Evolutionary conservation across 805 yeast species (phyloP).

Genomic region (Diddensiella transvaalensis): DNA sequence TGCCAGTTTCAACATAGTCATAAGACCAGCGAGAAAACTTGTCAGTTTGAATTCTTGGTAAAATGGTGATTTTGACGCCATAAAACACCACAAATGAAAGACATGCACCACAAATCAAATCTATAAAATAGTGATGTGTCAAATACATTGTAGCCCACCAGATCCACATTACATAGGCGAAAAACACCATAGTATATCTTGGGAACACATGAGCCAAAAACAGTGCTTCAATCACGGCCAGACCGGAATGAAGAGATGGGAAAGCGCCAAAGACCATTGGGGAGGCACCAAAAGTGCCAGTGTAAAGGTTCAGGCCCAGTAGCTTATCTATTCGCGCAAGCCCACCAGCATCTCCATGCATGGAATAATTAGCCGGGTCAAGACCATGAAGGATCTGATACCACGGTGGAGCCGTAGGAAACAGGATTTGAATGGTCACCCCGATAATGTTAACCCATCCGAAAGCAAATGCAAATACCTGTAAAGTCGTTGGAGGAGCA

Average conservation of each 20-base stretch:
- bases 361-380: slow-evolving; percentile 83
- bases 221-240: slow-evolving; percentile 89
- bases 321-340: slow-evolving; percentile 79
- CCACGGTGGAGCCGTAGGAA: slow-evolving; percentile 99
- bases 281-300: slow-evolving; percentile 75
- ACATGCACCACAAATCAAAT: slow-evolving; percentile 90
- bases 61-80: slow-evolving; percentile 56
- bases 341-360: slow-evolving; percentile 96
- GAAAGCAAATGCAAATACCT: slow-evolving; percentile 86
- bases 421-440: slow-evolving; percentile 72
- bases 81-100: slow-evolving; percentile 68
- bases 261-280: slow-evolving; percentile 93
- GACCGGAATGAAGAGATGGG: slow-evolving; percentile 86
- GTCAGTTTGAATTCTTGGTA: slow-evolving; percentile 50
- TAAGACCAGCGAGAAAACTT: slow-evolving; percentile 42
- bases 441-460: slow-evolving; percentile 92
- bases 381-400: slow-evolving; percentile 80
- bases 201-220: slow-evolving; percentile 86
- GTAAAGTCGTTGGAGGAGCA: slow-evolving; percentile 85
- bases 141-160: slow-evolving; percentile 99
- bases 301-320: slow-evolving; percentile 76
- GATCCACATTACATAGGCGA: slow-evolving; percentile 81
- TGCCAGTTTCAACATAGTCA: slow-evolving; percentile 36
- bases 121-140: slow-evolving; percentile 94
- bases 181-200: slow-evolving; percentile 56